A percentile compares a stretch with the other conserved stretches of the same genome.
These are phyloP conservation scores for Zasmidium angulare DNA, from an alignment of 2,329 filamentous ascomycete genomes.

Conservation along the genomic window DNA sequence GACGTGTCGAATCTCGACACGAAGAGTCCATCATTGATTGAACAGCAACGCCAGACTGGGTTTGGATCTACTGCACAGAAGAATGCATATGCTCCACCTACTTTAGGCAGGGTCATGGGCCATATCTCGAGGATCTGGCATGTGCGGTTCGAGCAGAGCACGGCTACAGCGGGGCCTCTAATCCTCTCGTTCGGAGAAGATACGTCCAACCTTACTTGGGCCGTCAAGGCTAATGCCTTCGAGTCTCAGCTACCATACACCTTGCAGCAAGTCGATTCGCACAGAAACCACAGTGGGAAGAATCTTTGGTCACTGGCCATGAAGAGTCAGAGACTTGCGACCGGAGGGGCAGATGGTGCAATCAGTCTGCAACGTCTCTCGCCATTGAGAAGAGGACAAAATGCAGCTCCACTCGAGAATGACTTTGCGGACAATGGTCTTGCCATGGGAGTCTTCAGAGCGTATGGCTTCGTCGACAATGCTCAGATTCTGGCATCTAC, in stretches of 20 bases:
- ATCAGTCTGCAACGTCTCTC: conserved; percentile 85
- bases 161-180: neutral
- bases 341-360: conserved; percentile 82
- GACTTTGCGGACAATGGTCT: conserved; percentile 69
- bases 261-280: conserved; percentile 56
- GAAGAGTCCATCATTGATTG: conserved; percentile 19
- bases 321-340: conserved; percentile 44
- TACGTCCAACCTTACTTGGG: conserved; percentile 70
- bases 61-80: conserved; percentile 39
- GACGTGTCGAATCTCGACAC: conserved; percentile 63
- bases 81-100: conserved; percentile 41
- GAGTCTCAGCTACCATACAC: conserved; percentile 21
- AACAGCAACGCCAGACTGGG: conserved; percentile 44
- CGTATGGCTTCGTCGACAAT: conserved; percentile 63
- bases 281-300: conserved; percentile 75
- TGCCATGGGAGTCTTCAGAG: conserved; percentile 51
- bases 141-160: conserved; percentile 58
- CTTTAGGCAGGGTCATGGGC: conserved; percentile 73
- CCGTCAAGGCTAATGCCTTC: conserved; percentile 10
- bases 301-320: conserved; percentile 78
- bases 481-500: conserved; percentile 58
- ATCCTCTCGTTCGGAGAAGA: conserved; percentile 80
- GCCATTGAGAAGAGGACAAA: conserved; percentile 57
- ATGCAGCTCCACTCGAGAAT: conserved; percentile 66
- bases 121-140: conserved; percentile 90